Conservation (phyloP, 1,284 basidiomycete species). For the Cystobasidium pallidum region DNA sequence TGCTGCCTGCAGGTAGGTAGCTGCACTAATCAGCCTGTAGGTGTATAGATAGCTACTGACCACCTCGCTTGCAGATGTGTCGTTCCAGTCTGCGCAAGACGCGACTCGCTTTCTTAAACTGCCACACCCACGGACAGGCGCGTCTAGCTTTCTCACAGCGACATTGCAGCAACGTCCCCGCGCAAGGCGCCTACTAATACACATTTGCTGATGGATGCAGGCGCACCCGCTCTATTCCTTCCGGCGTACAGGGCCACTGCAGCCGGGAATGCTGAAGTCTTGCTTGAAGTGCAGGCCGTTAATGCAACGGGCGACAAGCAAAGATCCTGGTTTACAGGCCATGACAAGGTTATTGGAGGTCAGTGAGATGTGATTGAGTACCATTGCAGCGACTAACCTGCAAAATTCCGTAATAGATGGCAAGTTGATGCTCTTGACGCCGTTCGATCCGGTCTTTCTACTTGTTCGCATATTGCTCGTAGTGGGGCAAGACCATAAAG, state of each 20-base stretch:
- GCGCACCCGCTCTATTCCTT: constrained; percentile 33
- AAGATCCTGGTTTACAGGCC: constrained; percentile 40
- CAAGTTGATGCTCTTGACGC: constrained; percentile 44
- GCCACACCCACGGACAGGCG: constrained; percentile 43
- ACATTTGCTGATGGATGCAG: background rate
- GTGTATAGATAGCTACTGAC: background rate
- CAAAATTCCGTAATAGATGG: constrained; percentile 33
- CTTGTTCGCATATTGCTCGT: constrained; percentile 49
- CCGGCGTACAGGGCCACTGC: constrained; percentile 4
- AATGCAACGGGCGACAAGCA: constrained; percentile 42
- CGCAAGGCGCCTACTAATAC: background rate
- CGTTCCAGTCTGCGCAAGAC: constrained; percentile 8
- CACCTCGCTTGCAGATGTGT: constrained; percentile 8
- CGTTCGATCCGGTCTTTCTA: constrained; percentile 45
- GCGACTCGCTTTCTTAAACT: constrained; percentile 43
- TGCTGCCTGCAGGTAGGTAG: constrained; percentile 31
- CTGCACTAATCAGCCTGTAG: background rate
- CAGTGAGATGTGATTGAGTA: background rate
- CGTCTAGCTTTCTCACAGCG: constrained; percentile 4
- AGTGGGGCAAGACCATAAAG: constrained; percentile 49
- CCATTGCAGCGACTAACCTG: background rate
- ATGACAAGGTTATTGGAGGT: constrained; percentile 42
- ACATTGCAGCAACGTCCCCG: background rate
- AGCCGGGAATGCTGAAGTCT: constrained; percentile 19
- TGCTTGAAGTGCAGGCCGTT: constrained; percentile 43